phyloP scores from a whole-genome alignment of 495 filamentous ascomycete species.

The Penicillium atrosanguineum region DNA sequence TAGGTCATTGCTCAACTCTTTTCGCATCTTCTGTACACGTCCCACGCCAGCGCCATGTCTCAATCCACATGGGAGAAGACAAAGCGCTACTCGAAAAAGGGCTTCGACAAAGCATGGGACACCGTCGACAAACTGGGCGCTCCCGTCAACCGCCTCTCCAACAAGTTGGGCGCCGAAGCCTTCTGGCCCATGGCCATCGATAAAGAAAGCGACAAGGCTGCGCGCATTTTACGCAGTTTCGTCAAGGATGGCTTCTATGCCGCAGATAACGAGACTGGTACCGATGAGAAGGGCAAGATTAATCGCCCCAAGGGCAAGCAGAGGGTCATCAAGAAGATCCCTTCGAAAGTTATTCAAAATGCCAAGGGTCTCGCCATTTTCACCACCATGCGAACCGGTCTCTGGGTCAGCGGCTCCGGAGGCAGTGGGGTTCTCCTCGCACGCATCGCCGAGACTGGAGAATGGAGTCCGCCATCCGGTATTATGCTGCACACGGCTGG shows the following conservation, averaged over 20 bases:
- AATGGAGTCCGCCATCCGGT: conserved; percentile 85
- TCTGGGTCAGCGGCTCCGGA: conserved; percentile 87
- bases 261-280: conserved; percentile 30
- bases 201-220: conserved; percentile 79
- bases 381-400: conserved; percentile 87
- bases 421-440: conserved; percentile 76
- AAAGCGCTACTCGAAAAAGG: conserved; percentile 47
- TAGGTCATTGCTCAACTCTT: conserved; percentile 3
- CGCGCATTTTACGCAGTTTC: conserved; percentile 74
- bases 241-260: conserved; percentile 70
- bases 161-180: conserved; percentile 71
- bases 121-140: conserved; percentile 54
- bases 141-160: conserved; percentile 72
- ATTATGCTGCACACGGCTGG: conserved; percentile 85
- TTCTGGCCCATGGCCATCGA: conserved; percentile 82
- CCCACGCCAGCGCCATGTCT: conserved; percentile 25
- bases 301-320: conserved; percentile 64
- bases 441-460: conserved; percentile 70
- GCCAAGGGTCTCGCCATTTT: conserved; percentile 88
- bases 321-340: conserved; percentile 78
- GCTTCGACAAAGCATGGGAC: conserved; percentile 55
- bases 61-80: conserved; percentile 38
- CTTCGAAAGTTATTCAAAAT: conserved; percentile 73
- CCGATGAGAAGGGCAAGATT: conserved; percentile 36
- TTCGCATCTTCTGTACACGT: not conserved